Evolutionary conservation across 768 basidiomycete species (phyloP).

Genomic region (Boletus sensibilis): DNA sequence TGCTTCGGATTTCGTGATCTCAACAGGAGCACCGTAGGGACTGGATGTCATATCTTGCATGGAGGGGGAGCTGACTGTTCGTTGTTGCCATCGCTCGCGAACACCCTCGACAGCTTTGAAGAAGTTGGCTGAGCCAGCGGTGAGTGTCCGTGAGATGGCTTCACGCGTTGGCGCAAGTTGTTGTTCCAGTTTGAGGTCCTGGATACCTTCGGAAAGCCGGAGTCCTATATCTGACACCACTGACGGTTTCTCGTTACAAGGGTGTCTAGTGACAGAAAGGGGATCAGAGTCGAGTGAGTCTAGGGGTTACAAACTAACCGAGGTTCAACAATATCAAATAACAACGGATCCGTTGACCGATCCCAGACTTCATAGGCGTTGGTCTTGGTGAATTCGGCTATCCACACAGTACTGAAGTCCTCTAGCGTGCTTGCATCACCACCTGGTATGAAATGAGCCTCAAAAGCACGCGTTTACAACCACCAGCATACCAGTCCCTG

Average conservation of each 20-base stretch:
- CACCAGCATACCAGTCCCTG: constrained; percentile 47
- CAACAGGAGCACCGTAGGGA: constrained; percentile 23
- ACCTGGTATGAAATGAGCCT: constrained; percentile 36
- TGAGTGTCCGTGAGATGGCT: constrained; percentile 76
- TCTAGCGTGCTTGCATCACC: constrained; percentile 59
- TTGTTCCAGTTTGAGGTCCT: constrained; percentile 90
- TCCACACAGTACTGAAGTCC: constrained; percentile 88
- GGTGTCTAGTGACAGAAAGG: constrained; percentile 57
- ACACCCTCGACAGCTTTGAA: constrained; percentile 92
- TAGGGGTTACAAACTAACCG: constrained; percentile 45
- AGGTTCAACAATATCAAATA: constrained; percentile 96
- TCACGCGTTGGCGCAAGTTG: constrained; percentile 93
- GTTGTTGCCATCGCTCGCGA: constrained; percentile 64
- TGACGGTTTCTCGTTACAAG: constrained; percentile 87
- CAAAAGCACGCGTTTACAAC: not conserved
- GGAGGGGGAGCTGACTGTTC: constrained; percentile 30
- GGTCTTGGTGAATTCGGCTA: constrained; percentile 84
- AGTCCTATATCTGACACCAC: constrained; percentile 90
- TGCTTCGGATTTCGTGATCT: constrained; percentile 32
- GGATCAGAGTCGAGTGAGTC: constrained; percentile 1
- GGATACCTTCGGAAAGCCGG: constrained; percentile 88
- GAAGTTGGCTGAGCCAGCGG: constrained; percentile 72
- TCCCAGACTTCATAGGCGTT: constrained; percentile 92
- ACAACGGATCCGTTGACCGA: constrained; percentile 79
- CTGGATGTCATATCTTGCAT: constrained; percentile 22